Evolutionary conservation across 805 yeast species (phyloP).

Genomic region (Saccharomycopsis fodiens): DNA sequence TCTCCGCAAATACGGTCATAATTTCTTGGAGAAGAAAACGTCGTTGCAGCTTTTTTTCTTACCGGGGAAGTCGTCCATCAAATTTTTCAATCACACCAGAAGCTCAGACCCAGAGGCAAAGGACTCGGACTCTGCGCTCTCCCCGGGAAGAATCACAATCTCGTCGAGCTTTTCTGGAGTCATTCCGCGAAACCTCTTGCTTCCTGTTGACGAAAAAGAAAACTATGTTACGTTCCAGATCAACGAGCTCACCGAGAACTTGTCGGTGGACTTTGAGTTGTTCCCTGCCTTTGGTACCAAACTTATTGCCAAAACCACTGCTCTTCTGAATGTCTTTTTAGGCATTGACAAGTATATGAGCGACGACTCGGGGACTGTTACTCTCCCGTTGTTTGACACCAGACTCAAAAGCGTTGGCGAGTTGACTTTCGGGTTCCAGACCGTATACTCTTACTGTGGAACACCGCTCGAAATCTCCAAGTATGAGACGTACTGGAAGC

Average conservation of each 20-base stretch:
- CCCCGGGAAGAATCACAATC: slow-evolving; percentile 80
- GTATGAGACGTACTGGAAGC: slow-evolving; percentile 96
- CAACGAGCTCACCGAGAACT: slow-evolving; percentile 44
- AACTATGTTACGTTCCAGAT: slow-evolving; percentile 74
- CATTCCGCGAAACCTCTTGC: slow-evolving; percentile 77
- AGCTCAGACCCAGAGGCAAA: neutral
- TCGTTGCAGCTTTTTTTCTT: slow-evolving; percentile 62
- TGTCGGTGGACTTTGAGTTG: slow-evolving; percentile 77
- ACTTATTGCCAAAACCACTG: slow-evolving; percentile 81
- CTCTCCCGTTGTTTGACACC: slow-evolving; percentile 73
- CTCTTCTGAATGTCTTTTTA: slow-evolving; percentile 50
- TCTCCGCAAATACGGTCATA: slow-evolving; percentile 89
- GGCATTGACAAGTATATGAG: slow-evolving; percentile 27
- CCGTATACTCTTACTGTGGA: slow-evolving; percentile 86
- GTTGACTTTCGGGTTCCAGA: slow-evolving; percentile 65
- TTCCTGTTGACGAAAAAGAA: slow-evolving; percentile 68
- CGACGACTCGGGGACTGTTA: slow-evolving; percentile 31
- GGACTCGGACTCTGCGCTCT: slow-evolving; percentile 26
- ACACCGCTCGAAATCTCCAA: slow-evolving; percentile 78
- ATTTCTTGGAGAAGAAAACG: slow-evolving; percentile 84
- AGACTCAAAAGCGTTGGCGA: slow-evolving; percentile 79
- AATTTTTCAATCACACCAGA: slow-evolving; percentile 23
- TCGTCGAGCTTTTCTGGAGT: slow-evolving; percentile 57
- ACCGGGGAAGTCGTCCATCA: slow-evolving; percentile 35
- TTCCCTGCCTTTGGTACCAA: slow-evolving; percentile 94